Base-by-base conservation (phyloP, 1,284 basidiomycete genomes). In the Earliella scabrosa region DNA sequence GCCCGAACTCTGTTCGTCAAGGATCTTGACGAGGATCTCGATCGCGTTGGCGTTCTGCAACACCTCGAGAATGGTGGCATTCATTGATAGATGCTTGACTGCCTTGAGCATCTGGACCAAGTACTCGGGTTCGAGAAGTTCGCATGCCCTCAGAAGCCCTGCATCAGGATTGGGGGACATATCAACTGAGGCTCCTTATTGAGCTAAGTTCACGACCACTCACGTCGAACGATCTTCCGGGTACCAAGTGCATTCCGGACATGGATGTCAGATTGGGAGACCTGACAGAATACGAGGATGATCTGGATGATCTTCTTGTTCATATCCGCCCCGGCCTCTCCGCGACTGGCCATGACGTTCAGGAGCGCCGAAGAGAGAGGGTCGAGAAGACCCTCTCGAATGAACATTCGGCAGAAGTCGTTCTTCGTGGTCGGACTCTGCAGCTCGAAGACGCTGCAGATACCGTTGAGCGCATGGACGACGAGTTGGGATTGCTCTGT, bases 391-490 rank as follows among this genome's bases (percentile, higher is more conserved):
- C 96, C 96, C 73, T 98, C 97, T 23, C 94, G 85, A 29, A 97
- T 95, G 75, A 98, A 96, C 92, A 98, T 97, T 16, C 97, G 86
- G 70, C 96, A 98, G 70, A 98, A 98, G 73, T 98, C 97, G 69
- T 97, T 98, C 68, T 97, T 93, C 8, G 95, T 96, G 8, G 95
- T 97, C 1, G 96, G 93, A 47, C 92, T 95, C 73, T 96, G 87
- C 10, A 98, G 82, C 63, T 98, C 96, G 67, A 99, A 97, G 2
- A 98, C 97, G 63, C 89, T 94, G 52, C 90, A 89, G 52, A 99
- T 95, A 11, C 96, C 96, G 57, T 97, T 94, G 3, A 99, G 82
- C 1, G 97, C 95, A 60, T 97, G 93, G 40, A 93, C 90, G 36
- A 98, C 91, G n/a, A 99, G 85, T 46, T 95, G 91, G 24, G 85